Conservation (phyloP, 2,329 filamentous ascomycete species). For the Uncinocarpus reesii region DNA sequence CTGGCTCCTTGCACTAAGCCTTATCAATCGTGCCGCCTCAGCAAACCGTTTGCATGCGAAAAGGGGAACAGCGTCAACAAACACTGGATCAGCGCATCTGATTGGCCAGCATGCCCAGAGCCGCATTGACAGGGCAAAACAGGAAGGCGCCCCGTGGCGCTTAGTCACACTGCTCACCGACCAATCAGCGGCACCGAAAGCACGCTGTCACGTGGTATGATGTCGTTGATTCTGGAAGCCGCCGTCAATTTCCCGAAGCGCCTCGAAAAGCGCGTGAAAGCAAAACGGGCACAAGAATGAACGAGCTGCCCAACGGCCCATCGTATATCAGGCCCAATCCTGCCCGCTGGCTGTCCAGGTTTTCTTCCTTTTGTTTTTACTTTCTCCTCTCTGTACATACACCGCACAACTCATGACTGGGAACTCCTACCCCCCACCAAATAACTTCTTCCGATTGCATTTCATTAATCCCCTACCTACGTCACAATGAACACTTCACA, state of each 20-base stretch:
- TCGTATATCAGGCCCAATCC: background rate
- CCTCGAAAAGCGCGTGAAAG: slow-evolving; percentile 4
- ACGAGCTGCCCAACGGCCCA: background rate
- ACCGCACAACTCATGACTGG: too few species aligned
- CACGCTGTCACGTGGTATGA: slow-evolving; percentile 7
- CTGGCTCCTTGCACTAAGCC: too few species aligned
- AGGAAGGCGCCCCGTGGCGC: background rate
- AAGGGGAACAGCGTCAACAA: too few species aligned
- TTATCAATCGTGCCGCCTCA: too few species aligned
- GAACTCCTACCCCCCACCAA: too few species aligned
- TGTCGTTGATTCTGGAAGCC: slow-evolving; percentile 7
- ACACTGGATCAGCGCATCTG: too few species aligned
- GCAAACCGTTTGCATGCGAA: too few species aligned
- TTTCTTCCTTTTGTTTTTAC: background rate
- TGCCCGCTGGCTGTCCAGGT: background rate
- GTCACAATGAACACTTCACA: slow-evolving; percentile 42
- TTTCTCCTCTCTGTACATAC: background rate
- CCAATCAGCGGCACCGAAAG: too few species aligned
- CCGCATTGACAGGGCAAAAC: too few species aligned
- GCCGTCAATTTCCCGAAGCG: slow-evolving; percentile 6
- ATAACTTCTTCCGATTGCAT: background rate
- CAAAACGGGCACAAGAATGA: background rate
- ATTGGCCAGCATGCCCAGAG: too few species aligned
- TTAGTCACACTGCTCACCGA: too few species aligned
- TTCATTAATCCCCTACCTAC: background rate